These are phyloP conservation scores for Colletotrichum tropicicola DNA, from an alignment of 2,329 filamentous ascomycete genomes.

Conservation along the genomic window DNA sequence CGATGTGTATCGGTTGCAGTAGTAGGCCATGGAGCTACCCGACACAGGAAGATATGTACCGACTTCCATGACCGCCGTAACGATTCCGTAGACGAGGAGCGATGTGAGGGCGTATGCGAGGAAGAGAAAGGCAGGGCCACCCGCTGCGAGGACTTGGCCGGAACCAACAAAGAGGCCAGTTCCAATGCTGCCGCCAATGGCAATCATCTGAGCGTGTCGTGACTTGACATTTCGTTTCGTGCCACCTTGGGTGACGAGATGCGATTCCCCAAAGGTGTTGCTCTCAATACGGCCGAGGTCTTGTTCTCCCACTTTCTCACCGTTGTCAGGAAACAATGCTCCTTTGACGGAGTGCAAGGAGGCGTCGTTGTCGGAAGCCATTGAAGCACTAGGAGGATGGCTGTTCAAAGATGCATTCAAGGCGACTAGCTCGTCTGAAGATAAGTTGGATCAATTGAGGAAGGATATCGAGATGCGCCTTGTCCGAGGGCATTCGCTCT, in stretches of 20 bases:
- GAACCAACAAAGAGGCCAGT: conserved; percentile 57
- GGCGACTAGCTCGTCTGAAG: no score
- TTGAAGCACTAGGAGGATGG: no score
- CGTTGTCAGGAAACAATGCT: not conserved
- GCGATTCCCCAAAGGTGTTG: not conserved
- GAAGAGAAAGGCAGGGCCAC: conserved; percentile 52
- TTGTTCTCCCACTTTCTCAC: not conserved
- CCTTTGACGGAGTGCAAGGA: not conserved
- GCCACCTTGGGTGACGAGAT: not conserved
- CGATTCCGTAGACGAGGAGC: conserved; percentile 52
- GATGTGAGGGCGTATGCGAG: conserved; percentile 52
- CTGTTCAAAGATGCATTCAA: no score
- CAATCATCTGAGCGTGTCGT: conserved; percentile 56
- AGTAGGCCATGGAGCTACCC: conserved; percentile 58
- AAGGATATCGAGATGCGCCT: no score
- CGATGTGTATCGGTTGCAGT: conserved; percentile 47
- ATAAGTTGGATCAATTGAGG: no score
- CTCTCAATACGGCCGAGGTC: not conserved
- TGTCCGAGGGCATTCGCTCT: no score
- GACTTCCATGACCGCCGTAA: conserved; percentile 58
- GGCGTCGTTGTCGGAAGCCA: not conserved
- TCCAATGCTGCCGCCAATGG: conserved; percentile 56
- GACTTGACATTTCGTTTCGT: conserved; percentile 42
- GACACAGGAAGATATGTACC: conserved; percentile 60
- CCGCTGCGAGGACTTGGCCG: conserved; percentile 46